Percentiles rank a stretch among this genome's conserved stretches.
phyloP scores from a whole-genome alignment of 257 asterid genomes.

The Handroanthus guayacan region DNA sequence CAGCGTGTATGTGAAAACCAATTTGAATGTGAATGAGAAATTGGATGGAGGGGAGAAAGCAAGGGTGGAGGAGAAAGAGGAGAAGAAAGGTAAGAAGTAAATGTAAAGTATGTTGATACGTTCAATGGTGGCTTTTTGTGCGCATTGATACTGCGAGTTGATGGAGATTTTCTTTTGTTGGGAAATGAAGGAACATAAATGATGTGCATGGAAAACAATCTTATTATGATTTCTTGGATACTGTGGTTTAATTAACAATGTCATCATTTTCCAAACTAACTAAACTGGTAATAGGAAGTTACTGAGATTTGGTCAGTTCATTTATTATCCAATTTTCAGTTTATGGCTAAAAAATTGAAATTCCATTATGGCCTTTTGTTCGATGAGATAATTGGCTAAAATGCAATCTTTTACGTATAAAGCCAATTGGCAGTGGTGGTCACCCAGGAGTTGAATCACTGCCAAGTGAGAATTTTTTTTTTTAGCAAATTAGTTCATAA shows the following conservation, averaged over 20 bases:
- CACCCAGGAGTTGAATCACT: not conserved
- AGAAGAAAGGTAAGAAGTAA: constrained; percentile 49
- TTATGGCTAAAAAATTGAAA: constrained; percentile 16
- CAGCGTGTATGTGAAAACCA: constrained; percentile 42
- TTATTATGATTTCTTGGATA: constrained; percentile 28
- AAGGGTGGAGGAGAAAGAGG: constrained; percentile 48
- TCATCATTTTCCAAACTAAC: not conserved
- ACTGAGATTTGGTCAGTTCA: constrained; percentile 30
- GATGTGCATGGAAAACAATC: constrained; percentile 28
- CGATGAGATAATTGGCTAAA: constrained; percentile 25
- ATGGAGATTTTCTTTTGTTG: constrained; percentile 19
- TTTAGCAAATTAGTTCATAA: not conserved
- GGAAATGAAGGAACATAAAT: constrained; percentile 26
- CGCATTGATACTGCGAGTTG: constrained; percentile 10
- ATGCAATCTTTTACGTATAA: not conserved
- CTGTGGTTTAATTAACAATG: constrained; percentile 24
- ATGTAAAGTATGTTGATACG: constrained; percentile 20
- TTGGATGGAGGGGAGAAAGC: constrained; percentile 47
- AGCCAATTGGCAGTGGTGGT: constrained; percentile 28
- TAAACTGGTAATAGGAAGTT: constrained; percentile 5
- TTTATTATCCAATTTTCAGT: constrained; percentile 22
- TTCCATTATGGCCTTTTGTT: constrained; percentile 11
- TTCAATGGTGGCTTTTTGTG: constrained; percentile 16
- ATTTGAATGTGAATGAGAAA: constrained; percentile 40
- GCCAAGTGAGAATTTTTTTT: not conserved